These are phyloP conservation scores for Mycena haematopus DNA, from an alignment of 768 basidiomycete species.

Conservation along the genomic window DNA sequence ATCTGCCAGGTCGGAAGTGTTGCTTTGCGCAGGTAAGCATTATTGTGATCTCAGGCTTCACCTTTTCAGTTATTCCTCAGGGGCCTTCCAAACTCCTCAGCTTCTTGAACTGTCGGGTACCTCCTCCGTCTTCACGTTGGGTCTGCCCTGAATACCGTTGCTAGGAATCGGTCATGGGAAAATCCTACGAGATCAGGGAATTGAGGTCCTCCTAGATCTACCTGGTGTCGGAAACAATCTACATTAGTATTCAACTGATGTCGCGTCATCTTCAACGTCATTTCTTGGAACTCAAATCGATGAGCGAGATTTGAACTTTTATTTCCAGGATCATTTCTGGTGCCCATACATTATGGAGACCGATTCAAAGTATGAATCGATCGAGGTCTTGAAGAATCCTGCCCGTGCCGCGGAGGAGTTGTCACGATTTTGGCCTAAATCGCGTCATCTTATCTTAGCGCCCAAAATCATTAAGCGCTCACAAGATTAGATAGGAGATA, in stretches of 20 bases:
- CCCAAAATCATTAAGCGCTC: too few relatives aligned
- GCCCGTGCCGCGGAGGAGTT: slow-evolving; percentile 1
- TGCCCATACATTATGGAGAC: slow-evolving; percentile 1
- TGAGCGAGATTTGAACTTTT: too few relatives aligned
- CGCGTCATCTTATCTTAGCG: too few relatives aligned
- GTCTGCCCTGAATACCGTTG: too few relatives aligned
- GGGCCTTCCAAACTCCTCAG: slow-evolving; percentile 39
- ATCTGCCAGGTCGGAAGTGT: slow-evolving; percentile 50
- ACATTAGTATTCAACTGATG: slow-evolving; percentile 38
- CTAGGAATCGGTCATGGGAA: too few relatives aligned
- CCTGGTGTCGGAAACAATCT: slow-evolving; percentile 52
- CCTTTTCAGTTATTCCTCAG: slow-evolving; percentile 9
- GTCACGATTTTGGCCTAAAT: too few relatives aligned
- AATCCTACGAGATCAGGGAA: too few relatives aligned
- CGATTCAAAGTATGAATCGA: slow-evolving; percentile 10
- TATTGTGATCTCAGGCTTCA: background rate
- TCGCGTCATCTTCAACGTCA: too few relatives aligned
- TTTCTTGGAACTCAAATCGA: too few relatives aligned
- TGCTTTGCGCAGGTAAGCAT: slow-evolving; percentile 46
- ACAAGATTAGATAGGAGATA: too few relatives aligned
- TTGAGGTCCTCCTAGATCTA: slow-evolving; percentile 42
- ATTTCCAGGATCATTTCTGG: slow-evolving; percentile 5
- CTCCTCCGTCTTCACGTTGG: too few relatives aligned
- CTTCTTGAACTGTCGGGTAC: slow-evolving; percentile 39
- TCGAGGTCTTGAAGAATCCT: slow-evolving; percentile 15